Evolutionary conservation across 2,329 filamentous ascomycete species (phyloP), one percentile per base, ranked within the genome.

Genomic region (Verticillium zaregamsianum): DNA sequence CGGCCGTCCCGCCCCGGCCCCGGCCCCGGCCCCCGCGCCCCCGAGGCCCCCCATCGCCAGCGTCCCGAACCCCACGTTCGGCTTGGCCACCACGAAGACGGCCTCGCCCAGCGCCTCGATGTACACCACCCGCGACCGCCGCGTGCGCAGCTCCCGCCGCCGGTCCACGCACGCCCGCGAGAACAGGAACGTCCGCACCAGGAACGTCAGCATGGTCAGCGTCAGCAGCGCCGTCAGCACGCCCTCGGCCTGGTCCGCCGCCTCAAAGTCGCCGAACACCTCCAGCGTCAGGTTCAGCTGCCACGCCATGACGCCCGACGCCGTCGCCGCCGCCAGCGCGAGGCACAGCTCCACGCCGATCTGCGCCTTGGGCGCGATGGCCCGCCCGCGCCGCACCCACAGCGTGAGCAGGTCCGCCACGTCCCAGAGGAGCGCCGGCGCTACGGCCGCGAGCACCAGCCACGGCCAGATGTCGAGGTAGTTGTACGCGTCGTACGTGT

Each of bases 101-200:
- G 66, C 60, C 35, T 66, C 61, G 15, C 67, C 67, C 12, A 66
- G 67, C 20, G 65, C 63, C 20, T 64, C 64, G 12, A 67, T 65
- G 57, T 65, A 68, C 67, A 68, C 67, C 37, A 68, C 62, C n/a
- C 65, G 60, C 4, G 67, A 66, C 14, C 62, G 64, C 14, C 61
- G 57, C 52, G 55, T 60, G 28, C 59, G 62, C 57, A 66, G 63
- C 59, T 64, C 65, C 8, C 64, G 61, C 6, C 58, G 33, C 52
- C 63, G 65, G 20, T 72, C 70, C 11, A 70, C 55, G 56, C 70
- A 72, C 59, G 69, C 68, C 31, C 70, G 68, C 15, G 71, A 59
- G 58, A 69, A 72, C 32, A 73, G 65, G 56, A 66, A 57, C 33
- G 70, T 67, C 39, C 67, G 69, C 45, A n/a, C 45, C 8, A 23